Evolutionary conservation across 192 early-diverging fungal genomes (phyloP).

Genomic region (Coemansia sp.): DNA sequence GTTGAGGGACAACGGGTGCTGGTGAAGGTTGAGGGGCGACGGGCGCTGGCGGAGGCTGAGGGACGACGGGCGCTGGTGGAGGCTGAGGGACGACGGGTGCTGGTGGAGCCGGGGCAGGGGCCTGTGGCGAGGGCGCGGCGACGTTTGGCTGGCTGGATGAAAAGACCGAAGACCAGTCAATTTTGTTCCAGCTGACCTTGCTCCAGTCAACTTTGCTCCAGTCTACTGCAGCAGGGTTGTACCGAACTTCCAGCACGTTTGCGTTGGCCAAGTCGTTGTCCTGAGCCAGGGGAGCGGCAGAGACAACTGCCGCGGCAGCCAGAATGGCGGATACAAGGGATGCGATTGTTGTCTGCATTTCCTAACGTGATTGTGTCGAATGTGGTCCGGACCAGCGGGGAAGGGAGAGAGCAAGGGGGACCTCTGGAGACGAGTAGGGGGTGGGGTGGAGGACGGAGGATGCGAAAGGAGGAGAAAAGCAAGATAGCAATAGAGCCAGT

Average conservation of each 20-base stretch:
- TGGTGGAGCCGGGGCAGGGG: not conserved
- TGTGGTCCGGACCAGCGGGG: constrained; percentile 3
- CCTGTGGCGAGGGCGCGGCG: not conserved
- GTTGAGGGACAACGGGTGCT: not conserved
- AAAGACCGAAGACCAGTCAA: constrained; percentile 31
- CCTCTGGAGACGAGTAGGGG: not conserved
- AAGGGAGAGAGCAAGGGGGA: not conserved
- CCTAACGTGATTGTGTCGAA: not conserved
- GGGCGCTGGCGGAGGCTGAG: not conserved
- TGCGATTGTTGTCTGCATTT: constrained; percentile 21
- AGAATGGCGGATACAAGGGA: constrained; percentile 14
- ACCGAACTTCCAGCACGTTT: constrained; percentile 20
- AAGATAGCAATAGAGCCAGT: constrained; percentile 12
- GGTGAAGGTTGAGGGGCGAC: not conserved
- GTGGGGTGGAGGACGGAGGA: not conserved
- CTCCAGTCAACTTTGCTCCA: constrained; percentile 33
- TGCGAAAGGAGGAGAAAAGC: not conserved
- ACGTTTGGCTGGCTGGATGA: not conserved
- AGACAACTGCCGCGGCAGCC: constrained; percentile 9
- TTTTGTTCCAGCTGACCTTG: constrained; percentile 18
- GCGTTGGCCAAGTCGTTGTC: constrained; percentile 12
- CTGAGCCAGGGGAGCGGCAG: constrained; percentile 15
- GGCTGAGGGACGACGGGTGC: not conserved
- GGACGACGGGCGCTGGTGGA: not conserved
- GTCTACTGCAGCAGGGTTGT: constrained; percentile 23